Base-by-base conservation (phyloP, 345 rosid genomes). In the Populus tremula region DNA sequence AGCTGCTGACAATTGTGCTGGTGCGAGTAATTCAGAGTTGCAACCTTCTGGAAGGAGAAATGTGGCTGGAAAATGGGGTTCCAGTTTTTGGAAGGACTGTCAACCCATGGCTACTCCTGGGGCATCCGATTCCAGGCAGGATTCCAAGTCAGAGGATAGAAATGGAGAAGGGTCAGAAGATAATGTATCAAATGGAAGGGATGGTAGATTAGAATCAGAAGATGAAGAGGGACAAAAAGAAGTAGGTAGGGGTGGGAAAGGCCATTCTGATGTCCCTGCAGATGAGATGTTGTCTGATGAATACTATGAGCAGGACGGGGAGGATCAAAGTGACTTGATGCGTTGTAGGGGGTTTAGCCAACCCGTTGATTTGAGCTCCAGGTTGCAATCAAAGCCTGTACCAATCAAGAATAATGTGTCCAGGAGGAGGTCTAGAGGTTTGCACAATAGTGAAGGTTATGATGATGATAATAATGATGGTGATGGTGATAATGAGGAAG, bases 231-330 rank as follows among this genome's bases (percentile, higher is more conserved):
- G 87, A 67, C 88, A 84, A 67, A 88, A 87, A 77, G 90, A 77
- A 75, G 79, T 43, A 69, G 76, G 76, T 78, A 90, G 82, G 89
- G 89, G 84, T 64, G 91, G 87, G 79, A 88, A 86, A 81, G 94
- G 85, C 63, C 92, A 87, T 61, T 79, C 91, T 82, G 98, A 96
- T 79, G 94, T 94, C 31, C 99, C 97, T 68, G 96, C 97, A 18
- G 98, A 96, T 77, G 99, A 96, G 82, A 96, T 96, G 99, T 84
- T 92, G 86, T 96, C 99, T 72, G 99, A 96, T 87, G 99, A 96
- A 82, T 96, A 96, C 84, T 96, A 96, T 74, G 99, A 96, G 88
- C 99, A 94, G 86, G 99, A 92, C 86, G 98, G 98, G 77, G 98
- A 94, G 85, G 92, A 91, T 76, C 98, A 90, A 81, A 90, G 93